phyloP scores from a whole-genome alignment of 257 asterid genomes.

The Solanum ossicruentum region DNA sequence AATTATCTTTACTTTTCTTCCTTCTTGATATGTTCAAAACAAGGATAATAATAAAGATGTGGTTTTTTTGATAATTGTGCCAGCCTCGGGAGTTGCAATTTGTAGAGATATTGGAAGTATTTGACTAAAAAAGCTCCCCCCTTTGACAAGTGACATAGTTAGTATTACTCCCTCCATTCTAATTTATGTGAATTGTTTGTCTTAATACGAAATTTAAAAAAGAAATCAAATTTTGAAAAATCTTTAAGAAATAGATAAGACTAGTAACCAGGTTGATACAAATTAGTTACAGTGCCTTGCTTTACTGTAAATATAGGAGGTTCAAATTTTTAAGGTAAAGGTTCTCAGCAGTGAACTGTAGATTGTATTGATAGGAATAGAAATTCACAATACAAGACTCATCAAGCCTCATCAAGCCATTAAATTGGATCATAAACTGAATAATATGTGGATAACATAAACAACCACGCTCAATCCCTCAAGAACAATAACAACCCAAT shows the following conservation, averaged over 20 bases:
- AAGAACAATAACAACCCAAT: too few relatives aligned
- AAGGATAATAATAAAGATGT: neutral
- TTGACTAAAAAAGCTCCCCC: neutral
- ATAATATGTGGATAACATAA: neutral
- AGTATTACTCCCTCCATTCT: neutral
- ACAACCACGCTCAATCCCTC: neutral
- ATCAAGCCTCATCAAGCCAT: neutral
- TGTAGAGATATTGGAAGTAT: neutral
- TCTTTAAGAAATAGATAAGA: neutral
- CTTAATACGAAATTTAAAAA: neutral
- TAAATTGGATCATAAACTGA: neutral
- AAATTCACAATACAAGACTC: neutral
- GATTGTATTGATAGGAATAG: neutral
- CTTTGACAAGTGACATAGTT: neutral
- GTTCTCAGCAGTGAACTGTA: neutral
- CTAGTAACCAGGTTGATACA: neutral
- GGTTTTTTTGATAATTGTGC: slow-evolving; percentile 19
- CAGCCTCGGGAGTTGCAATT: slow-evolving; percentile 26
- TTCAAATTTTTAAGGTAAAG: neutral
- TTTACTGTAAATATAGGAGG: neutral
- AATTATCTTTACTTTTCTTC: neutral
- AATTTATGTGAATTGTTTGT: neutral
- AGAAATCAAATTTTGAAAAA: neutral
- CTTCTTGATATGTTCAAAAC: neutral
- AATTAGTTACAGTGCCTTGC: neutral